Base-by-base conservation (phyloP, 352 stramenopile genomes). In the Pythium aristosporum region DNA sequence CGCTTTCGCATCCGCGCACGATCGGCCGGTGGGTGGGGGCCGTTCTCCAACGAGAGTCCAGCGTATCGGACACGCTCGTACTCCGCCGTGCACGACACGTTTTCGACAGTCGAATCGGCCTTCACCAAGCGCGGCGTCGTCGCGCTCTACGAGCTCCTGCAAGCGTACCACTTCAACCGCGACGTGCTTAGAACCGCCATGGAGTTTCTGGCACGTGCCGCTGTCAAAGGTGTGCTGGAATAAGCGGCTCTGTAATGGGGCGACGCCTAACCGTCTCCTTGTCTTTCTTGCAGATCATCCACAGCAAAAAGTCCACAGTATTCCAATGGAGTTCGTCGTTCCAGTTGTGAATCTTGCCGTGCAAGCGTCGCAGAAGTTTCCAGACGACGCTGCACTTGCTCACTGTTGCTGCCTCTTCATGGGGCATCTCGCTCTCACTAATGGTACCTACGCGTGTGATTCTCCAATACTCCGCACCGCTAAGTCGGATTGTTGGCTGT, bases 1-100 rank as follows among this genome's bases (percentile, higher is more conserved):
- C 76, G 80, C 46, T 90, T 92, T 52, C 80, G 82, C 46, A 71
- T 80, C 36, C 77, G 80, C 21, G 85, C 85, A 20, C 61, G 78
- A 12, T 83, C 70, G 37, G 74, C 74, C 23, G 82, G 85, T 0
- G 85, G 82, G 1, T 93, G 82, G 85, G 80, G 82, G 0, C 74
- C 78, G 12, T 89, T 86, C 52, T 91, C 80, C 0, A n/a, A n/a
- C 1, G 21, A 58, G 3, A 80, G 69, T 10, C 15, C 44, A 23
- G 59, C 60, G 11, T 79, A 86, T 59, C 70, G 79, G 11, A 91
- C 84, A 2, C 63, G 48, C 0, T 79, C 78, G 1, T 72, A 32
- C 53, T 43, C 73, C 2, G 76, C 65, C 21, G 72, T 69, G 2
- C 50, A 68, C n/a, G 60, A 74, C 28, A 61, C 77, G 15, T 80